Evolutionary conservation across 148 eudicot species (phyloP), one percentile per base, ranked within the genome.

Genomic region (Rhododendron vialii): DNA sequence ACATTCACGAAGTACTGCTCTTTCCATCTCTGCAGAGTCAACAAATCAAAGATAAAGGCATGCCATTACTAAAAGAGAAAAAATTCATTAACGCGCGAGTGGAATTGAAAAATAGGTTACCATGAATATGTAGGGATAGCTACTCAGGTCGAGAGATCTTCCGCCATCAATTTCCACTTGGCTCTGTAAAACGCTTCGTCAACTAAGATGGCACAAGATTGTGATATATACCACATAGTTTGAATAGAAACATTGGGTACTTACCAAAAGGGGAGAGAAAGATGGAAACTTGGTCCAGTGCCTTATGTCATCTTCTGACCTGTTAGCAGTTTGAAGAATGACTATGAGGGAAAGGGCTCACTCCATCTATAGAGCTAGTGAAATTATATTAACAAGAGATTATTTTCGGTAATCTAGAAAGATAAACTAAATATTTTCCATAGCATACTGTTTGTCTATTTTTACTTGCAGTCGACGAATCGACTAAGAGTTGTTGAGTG

Each of bases 1-100:
- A 96, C 99, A 84, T 95, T 96, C 87, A 96, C 99, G 89, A 96
- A 96, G 88, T 95, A 91, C 77, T 93, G 99, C 88, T 96, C 99
- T 90, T 96, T 96, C 98, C 99, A 96, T 92, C 98, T 95, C 99
- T 96, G 93, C 90, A 88, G 24, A 82, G 73, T 0, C 65, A 87
- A 75, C 26, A 4, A 71, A 71, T 7, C 33, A 36, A 82, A 82
- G 74, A 20, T 24, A 57, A 53, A 7, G 8, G n/a, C 67, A 74
- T 13, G 14, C 7, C 51, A 24, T 84, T 38, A 7, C 26, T 7
- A 48, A 18, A 38, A 33, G 10, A 17, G 10, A 20, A 30, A 30
- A 82, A 36, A 50, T 2, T 26, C 36, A 38, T 48, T n/a, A 12
- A 75, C 7, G 3, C 57, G n/a, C 12, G 24, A 53, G 78, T 13